Evolutionary conservation across 2,329 filamentous ascomycete genomes (phyloP), one percentile per base, ranked within the genome.

Genomic region (Pseudopithomyces chartarum): DNA sequence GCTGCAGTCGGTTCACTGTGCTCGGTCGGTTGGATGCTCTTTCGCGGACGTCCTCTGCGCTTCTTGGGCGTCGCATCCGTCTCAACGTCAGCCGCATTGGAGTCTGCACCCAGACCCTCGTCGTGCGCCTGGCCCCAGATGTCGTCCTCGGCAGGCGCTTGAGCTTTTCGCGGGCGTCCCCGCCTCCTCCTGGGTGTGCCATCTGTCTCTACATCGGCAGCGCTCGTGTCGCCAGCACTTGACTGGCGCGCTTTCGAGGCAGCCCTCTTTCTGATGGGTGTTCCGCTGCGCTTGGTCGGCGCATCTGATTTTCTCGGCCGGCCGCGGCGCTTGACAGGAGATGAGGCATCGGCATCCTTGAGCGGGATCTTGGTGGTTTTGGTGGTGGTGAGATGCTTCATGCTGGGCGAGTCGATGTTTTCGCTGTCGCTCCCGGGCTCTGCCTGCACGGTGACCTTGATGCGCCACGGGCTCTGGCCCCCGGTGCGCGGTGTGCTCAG

Each of bases 391-490:
- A 65, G 54, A 32, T 61, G 68, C 45, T 65, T 66, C 3, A 69
- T 63, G 11, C 61, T 69, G 17, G 73, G 74, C 11, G 73, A 75
- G 46, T 61, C 56, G 11, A 60, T 48, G 54, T 73, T 70, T 38
- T 75, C 73, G 34, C 63, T 64, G 50, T 76, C 71, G 53, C 63
- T 69, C 17, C 70, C 69, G 36, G 77, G 78, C 59, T 81, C 78
- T 13, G 80, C 79, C 60, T 82, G 70, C 10, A 82, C 80, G 1
- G 80, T 82, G 53, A 82, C 80, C 54, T 79, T 80, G 67, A 82
- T 80, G 55, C 76, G 75, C 79, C 78, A 81, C 19, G 80, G 80
- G 61, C 78, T 81, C 29, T 69, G 72, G 52, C 71, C 74, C 15
- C 67, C 69, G 12, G 67, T 63, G 13, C 72, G 64, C 17, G 74